A percentile compares a stretch with the other conserved stretches of the same genome.
Conservation (phyloP, 371 early-diverging fungal species). For the Polyrhizophydium stewartii region DNA sequence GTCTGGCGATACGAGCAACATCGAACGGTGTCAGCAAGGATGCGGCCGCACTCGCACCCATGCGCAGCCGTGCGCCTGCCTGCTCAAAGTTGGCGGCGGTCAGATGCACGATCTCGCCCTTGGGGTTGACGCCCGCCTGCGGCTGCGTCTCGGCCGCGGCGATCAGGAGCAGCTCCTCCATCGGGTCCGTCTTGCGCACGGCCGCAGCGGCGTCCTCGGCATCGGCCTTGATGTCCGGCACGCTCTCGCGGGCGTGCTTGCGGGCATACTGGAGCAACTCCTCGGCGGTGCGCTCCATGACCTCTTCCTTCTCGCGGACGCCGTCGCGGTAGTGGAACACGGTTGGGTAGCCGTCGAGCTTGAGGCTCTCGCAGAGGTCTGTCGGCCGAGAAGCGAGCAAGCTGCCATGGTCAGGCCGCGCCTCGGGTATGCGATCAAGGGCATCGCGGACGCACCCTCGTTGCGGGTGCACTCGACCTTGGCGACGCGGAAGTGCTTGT, state of each 20-base stretch:
- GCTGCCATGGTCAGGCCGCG: too few relatives aligned
- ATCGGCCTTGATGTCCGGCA: not conserved
- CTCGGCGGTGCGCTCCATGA: not conserved
- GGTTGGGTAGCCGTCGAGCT: conserved; percentile 10
- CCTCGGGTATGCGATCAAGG: not conserved
- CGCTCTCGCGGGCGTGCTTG: conserved; percentile 1
- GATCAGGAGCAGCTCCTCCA: conserved; percentile 7
- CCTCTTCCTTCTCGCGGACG: not conserved
- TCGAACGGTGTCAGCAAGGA: too few relatives aligned
- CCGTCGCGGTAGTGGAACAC: conserved; percentile 5
- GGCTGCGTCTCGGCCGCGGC: conserved; percentile 10
- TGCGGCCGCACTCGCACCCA: too few relatives aligned
- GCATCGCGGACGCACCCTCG: conserved; percentile 35
- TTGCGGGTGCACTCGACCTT: conserved; percentile 70
- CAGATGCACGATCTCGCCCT: conserved; percentile 41
- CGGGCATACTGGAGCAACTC: not conserved
- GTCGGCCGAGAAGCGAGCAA: too few relatives aligned
- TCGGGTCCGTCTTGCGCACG: conserved; percentile 8
- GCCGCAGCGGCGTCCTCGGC: not conserved
- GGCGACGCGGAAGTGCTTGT: conserved; percentile 58
- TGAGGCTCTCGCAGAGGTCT: too few relatives aligned
- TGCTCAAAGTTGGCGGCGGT: conserved; percentile 36
- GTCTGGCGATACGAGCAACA: too few relatives aligned
- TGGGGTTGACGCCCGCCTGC: conserved; percentile 22
- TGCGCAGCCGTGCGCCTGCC: too few relatives aligned